A percentile compares a stretch with the other conserved stretches of the same genome.
These are phyloP conservation scores for Phytophthora fragariaefolia DNA, from an alignment of 352 stramenopile genomes.

Conservation along the genomic window DNA sequence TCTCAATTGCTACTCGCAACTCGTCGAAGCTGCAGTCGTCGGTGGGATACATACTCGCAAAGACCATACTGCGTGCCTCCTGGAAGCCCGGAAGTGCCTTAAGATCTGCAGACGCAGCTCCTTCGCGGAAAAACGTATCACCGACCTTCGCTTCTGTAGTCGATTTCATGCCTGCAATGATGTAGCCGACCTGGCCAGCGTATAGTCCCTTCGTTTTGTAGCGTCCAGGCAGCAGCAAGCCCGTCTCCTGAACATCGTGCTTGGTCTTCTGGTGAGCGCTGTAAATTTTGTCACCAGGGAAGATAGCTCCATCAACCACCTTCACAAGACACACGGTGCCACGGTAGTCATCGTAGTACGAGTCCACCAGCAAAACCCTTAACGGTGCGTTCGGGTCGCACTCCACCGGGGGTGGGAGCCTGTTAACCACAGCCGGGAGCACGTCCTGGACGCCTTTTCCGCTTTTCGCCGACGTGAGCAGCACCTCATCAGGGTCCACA, in stretches of 20 bases:
- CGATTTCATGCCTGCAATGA: constrained; percentile 97
- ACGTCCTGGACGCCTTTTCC: constrained; percentile 90
- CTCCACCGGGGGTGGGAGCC: constrained; percentile 70
- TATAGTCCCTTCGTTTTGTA: constrained; percentile 82
- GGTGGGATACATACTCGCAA: constrained; percentile 98
- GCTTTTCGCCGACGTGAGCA: constrained; percentile 96
- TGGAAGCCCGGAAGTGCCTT: constrained; percentile 82
- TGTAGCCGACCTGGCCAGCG: constrained; percentile 97
- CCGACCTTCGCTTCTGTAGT: constrained; percentile 96
- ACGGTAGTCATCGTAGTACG: constrained; percentile 96
- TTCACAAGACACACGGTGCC: constrained; percentile 97
- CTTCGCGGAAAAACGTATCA: constrained; percentile 84
- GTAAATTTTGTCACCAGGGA: constrained; percentile 82
- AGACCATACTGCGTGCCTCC: constrained; percentile 96
- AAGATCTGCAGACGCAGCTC: constrained; percentile 49
- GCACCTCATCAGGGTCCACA: constrained; percentile 94
- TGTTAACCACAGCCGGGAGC: constrained; percentile 80
- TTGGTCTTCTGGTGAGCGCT: constrained; percentile 81
- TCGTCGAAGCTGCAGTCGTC: constrained; percentile 97
- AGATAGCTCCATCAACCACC: constrained; percentile 92
- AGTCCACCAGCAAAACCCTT: constrained; percentile 96
- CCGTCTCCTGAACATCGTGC: constrained; percentile 97
- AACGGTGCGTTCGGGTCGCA: constrained; percentile 73
- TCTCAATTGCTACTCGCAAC: constrained; percentile 95
- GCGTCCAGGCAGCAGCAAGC: constrained; percentile 92